These are phyloP conservation scores for Salvia rosmarinus DNA, from an alignment of 257 asterid genomes.

Conservation along the genomic window DNA sequence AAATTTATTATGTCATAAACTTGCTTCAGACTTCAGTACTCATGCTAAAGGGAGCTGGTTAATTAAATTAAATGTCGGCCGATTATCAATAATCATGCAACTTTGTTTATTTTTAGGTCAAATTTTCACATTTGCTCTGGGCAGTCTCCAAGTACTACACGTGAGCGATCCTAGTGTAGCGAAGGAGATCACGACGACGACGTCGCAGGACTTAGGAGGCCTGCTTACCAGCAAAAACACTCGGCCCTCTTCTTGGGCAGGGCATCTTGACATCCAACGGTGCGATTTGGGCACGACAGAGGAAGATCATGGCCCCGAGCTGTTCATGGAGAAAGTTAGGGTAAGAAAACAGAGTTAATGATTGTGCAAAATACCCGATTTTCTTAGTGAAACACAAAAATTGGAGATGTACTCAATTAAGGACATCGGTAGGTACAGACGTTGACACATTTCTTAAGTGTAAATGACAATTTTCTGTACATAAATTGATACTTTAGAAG, in stretches of 20 bases:
- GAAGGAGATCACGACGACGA: constrained; percentile 41
- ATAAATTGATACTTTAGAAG: too few relatives aligned
- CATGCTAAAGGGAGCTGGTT: too few relatives aligned
- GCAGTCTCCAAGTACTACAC: constrained; percentile 43
- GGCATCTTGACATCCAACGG: constrained; percentile 57
- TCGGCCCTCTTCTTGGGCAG: constrained; percentile 49
- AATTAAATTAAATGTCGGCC: too few relatives aligned
- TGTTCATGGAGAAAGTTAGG: constrained; percentile 53
- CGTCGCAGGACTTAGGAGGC: constrained; percentile 49
- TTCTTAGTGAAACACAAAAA: too few relatives aligned
- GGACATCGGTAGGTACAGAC: too few relatives aligned
- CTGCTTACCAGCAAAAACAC: constrained; percentile 40
- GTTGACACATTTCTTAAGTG: too few relatives aligned
- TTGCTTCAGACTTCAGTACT: too few relatives aligned
- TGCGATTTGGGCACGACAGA: constrained; percentile 43
- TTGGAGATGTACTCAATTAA: too few relatives aligned
- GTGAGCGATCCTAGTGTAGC: constrained; percentile 41
- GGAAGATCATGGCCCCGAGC: constrained; percentile 56
- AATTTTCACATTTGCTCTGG: constrained; percentile 42
- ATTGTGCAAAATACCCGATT: too few relatives aligned
- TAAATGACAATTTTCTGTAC: too few relatives aligned
- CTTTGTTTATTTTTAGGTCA: constrained; percentile 24
- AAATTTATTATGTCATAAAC: too few relatives aligned
- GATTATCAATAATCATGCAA: neutral
- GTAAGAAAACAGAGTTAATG: constrained; percentile 32